Conservation (phyloP, 2,329 filamentous ascomycete genomes). For the Scleromitrula shiraiana region DNA sequence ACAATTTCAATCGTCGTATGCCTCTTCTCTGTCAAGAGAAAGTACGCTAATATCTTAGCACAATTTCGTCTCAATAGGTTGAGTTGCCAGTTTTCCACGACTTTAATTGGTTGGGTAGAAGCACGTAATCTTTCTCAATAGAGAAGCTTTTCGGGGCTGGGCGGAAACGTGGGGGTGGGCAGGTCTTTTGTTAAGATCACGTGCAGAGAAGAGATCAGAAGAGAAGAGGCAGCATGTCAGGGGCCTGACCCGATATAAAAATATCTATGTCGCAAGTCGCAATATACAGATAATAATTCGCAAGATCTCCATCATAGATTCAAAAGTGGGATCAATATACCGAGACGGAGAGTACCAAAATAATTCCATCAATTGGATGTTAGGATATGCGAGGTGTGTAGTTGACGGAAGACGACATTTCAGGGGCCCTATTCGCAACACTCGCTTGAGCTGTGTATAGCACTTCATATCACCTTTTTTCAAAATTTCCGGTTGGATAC, state of each 20-base stretch:
- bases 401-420: slow-evolving; percentile 2
- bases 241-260: background rate
- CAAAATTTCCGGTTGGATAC: background rate
- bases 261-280: background rate
- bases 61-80: no score
- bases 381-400: background rate
- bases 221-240: no score
- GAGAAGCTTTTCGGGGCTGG: no score
- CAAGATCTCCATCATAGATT: background rate
- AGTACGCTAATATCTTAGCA: no score
- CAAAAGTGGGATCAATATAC: background rate
- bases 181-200: no score
- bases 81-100: no score
- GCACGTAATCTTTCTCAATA: no score
- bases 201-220: no score
- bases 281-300: background rate
- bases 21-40: no score
- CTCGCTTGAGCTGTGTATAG: slow-evolving; percentile 2
- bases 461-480: background rate
- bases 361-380: slow-evolving; percentile 8
- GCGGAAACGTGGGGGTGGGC: no score
- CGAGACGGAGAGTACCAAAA: background rate
- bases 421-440: slow-evolving; percentile 9
- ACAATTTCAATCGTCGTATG: no score
- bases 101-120: no score